phyloP scores from a whole-genome alignment of 306 rosid genomes.

The Crataegus laevigata region DNA sequence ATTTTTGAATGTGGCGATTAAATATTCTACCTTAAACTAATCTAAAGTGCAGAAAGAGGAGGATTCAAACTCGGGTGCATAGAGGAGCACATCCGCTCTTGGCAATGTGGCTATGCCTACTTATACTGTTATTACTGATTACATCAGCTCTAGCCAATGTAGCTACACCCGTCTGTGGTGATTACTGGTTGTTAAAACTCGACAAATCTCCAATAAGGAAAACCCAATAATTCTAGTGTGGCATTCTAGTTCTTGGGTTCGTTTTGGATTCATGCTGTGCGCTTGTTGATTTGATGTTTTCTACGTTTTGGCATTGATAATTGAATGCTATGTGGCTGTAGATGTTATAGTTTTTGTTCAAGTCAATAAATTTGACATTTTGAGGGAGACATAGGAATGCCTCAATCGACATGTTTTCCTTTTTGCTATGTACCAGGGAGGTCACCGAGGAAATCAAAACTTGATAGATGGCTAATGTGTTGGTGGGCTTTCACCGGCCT shows the following conservation, averaged over 20 bases:
- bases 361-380: background rate
- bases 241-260: background rate
- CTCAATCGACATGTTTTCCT: slow-evolving; percentile 2
- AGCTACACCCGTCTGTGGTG: background rate
- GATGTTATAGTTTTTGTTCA: background rate
- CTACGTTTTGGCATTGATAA: background rate
- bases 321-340: background rate
- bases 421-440: slow-evolving; percentile 38
- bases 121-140: too few relatives aligned
- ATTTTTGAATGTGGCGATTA: background rate
- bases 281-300: background rate
- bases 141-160: background rate
- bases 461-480: slow-evolving; percentile 78
- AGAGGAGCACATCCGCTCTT: too few relatives aligned
- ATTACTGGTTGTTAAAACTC: background rate
- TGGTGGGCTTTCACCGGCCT: slow-evolving; percentile 98
- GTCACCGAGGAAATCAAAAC: slow-evolving; percentile 38
- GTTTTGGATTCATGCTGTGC: background rate
- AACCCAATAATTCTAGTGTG: background rate
- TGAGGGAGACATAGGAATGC: background rate
- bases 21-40: background rate
- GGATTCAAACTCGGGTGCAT: background rate
- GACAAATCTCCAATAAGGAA: background rate
- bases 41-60: background rate
- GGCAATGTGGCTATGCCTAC: too few relatives aligned